phyloP scores from a whole-genome alignment of 306 rosid genomes.

The Leucaena leucocephala region DNA sequence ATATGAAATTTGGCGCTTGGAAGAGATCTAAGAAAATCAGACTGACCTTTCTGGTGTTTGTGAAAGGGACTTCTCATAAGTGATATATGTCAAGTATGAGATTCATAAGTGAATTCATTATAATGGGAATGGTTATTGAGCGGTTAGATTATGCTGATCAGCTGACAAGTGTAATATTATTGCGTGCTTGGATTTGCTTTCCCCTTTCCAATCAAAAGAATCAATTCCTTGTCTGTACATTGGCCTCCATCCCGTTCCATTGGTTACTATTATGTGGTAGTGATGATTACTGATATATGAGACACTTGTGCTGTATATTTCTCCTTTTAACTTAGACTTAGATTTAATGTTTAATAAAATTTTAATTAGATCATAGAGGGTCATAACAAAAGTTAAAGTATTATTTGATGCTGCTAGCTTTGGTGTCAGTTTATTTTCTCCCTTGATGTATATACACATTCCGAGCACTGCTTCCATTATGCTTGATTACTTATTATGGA shows the following conservation, averaged over 20 bases:
- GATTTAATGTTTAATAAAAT: neutral
- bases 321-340: conserved; percentile 34
- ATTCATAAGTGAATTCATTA: conserved; percentile 26
- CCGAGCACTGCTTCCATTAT: conserved; percentile 24
- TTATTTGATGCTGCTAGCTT: conserved; percentile 12
- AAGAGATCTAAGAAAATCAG: conserved; percentile 37
- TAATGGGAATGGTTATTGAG: conserved; percentile 34
- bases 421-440: conserved; percentile 21
- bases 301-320: conserved; percentile 22
- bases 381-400: neutral
- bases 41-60: conserved; percentile 31
- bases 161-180: neutral
- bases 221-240: conserved; percentile 11
- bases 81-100: conserved; percentile 39
- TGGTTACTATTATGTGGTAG: conserved; percentile 21
- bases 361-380: conserved; percentile 26
- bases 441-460: conserved; percentile 6
- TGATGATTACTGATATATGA: conserved; percentile 31
- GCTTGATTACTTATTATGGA: conserved; percentile 32
- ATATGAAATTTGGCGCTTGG: conserved; percentile 44
- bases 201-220: conserved; percentile 28
- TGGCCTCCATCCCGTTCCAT: conserved; percentile 32
- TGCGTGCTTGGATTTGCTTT: conserved; percentile 29
- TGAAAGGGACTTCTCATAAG: conserved; percentile 19
- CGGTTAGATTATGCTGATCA: conserved; percentile 34